Conservation (phyloP, 345 rosid species). For the Pistacia vera region DNA sequence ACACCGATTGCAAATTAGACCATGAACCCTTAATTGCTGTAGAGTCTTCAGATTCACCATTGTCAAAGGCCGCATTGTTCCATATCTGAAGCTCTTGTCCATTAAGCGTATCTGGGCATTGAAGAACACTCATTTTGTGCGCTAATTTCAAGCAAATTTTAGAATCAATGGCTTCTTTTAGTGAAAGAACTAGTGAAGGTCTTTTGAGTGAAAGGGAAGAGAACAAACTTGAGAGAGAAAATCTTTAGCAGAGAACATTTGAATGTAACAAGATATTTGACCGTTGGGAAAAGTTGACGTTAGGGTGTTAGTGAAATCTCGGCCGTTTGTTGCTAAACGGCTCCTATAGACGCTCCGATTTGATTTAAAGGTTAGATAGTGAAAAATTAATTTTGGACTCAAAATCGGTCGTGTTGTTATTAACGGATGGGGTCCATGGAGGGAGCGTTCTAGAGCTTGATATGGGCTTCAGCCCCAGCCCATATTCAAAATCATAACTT, state of each 20-base stretch:
- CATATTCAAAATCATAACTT: neutral
- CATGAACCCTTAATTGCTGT: constrained; percentile 47
- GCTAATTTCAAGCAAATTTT: neutral
- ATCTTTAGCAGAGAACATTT: constrained; percentile 16
- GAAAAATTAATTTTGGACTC: neutral
- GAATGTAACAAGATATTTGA: constrained; percentile 38
- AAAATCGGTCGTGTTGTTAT: neutral
- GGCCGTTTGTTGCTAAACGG: constrained; percentile 50
- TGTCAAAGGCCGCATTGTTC: constrained; percentile 93
- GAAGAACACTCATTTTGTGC: constrained; percentile 53
- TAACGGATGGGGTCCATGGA: neutral
- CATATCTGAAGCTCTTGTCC: constrained; percentile 76
- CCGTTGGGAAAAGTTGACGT: constrained; percentile 81
- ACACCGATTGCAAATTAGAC: constrained; percentile 41
- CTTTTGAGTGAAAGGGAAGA: neutral
- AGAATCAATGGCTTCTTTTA: neutral
- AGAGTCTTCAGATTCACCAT: constrained; percentile 54
- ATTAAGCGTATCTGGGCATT: constrained; percentile 45
- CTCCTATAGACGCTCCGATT: constrained; percentile 70
- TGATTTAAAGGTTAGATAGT: constrained; percentile 34
- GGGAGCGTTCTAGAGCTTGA: neutral
- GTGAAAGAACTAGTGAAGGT: neutral
- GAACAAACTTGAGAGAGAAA: neutral
- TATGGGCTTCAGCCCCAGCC: neutral
- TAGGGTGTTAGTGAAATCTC: constrained; percentile 30